These are phyloP conservation scores for Cicer cuneatum DNA, from an alignment of 306 rosid genomes.

Conservation along the genomic window DNA sequence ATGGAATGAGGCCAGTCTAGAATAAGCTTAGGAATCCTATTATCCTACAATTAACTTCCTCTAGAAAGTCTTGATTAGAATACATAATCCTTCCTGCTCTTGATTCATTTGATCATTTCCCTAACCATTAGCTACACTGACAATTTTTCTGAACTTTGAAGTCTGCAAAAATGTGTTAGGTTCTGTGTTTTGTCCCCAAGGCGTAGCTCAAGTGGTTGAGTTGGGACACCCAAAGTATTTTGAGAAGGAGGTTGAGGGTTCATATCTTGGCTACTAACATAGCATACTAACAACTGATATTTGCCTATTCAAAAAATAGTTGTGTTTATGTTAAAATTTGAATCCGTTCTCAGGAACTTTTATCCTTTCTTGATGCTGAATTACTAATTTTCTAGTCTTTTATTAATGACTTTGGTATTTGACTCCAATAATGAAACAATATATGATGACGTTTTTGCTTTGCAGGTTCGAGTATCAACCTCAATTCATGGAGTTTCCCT, in stretches of 20 bases:
- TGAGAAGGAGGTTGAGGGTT: too few species aligned
- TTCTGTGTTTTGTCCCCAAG: too few species aligned
- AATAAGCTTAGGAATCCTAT: conserved; percentile 30
- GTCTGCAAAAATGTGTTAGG: conserved; percentile 22
- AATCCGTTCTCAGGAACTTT: conserved; percentile 19
- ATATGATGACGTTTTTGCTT: conserved; percentile 22
- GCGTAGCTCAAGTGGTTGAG: too few species aligned
- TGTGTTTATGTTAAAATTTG: conserved; percentile 1
- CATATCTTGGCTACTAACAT: too few species aligned
- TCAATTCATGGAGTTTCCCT: conserved; percentile 53
- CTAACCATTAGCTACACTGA: neutral
- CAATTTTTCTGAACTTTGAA: neutral
- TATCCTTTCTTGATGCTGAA: conserved; percentile 18
- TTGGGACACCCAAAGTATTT: too few species aligned
- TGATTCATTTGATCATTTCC: conserved; percentile 40
- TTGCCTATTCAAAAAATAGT: neutral
- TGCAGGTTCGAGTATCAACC: conserved; percentile 72
- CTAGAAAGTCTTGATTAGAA: neutral
- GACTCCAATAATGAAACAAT: conserved; percentile 7
- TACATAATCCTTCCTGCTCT: neutral
- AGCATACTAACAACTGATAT: too few species aligned
- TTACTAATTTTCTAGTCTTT: conserved; percentile 15
- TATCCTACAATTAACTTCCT: conserved; percentile 31
- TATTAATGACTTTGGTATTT: conserved; percentile 30
- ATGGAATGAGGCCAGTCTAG: conserved; percentile 28